Evolutionary conservation across 2,329 filamentous ascomycete genomes (phyloP).

Genomic region (Phyllosticta citrichinensis): DNA sequence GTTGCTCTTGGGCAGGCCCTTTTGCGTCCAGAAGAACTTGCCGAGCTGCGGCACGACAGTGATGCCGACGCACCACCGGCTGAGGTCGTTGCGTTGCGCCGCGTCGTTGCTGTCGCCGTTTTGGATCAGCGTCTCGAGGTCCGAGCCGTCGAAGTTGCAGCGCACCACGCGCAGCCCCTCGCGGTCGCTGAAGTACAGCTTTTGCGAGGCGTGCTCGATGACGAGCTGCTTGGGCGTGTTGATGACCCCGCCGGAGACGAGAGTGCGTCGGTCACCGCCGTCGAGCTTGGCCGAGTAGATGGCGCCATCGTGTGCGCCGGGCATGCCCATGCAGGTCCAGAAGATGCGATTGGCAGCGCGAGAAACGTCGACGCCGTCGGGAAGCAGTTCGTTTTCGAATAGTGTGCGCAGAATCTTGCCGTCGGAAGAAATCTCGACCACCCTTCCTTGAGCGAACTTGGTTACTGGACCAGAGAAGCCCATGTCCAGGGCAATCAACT

Average conservation of each 20-base stretch:
- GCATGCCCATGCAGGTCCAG: constrained; percentile 20
- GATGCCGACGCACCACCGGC: constrained; percentile 47
- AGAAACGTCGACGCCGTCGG: constrained; percentile 23
- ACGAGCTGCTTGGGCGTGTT: constrained; percentile 41
- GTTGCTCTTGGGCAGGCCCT: constrained; percentile 43
- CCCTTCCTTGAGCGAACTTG: not conserved
- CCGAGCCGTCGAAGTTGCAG: constrained; percentile 26
- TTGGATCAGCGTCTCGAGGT: constrained; percentile 30
- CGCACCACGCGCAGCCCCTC: constrained; percentile 30
- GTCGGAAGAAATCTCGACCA: not conserved
- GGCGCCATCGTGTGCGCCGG: constrained; percentile 29
- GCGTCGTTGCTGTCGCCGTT: constrained; percentile 19
- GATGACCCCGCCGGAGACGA: constrained; percentile 35
- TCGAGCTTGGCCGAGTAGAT: constrained; percentile 38
- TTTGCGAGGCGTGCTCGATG: constrained; percentile 19
- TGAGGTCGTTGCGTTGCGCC: constrained; percentile 19
- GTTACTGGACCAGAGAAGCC: not conserved
- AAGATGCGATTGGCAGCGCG: constrained; percentile 17
- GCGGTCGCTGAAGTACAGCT: constrained; percentile 35
- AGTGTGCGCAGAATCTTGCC: not conserved
- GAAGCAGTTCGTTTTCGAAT: constrained; percentile 9
- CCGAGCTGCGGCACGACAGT: constrained; percentile 33
- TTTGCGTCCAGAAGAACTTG: constrained; percentile 52
- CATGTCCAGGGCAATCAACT: constrained; percentile 2
- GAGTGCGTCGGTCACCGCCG: constrained; percentile 33